Conservation (phyloP, 345 rosid species). For the Brassica nigra region DNA sequence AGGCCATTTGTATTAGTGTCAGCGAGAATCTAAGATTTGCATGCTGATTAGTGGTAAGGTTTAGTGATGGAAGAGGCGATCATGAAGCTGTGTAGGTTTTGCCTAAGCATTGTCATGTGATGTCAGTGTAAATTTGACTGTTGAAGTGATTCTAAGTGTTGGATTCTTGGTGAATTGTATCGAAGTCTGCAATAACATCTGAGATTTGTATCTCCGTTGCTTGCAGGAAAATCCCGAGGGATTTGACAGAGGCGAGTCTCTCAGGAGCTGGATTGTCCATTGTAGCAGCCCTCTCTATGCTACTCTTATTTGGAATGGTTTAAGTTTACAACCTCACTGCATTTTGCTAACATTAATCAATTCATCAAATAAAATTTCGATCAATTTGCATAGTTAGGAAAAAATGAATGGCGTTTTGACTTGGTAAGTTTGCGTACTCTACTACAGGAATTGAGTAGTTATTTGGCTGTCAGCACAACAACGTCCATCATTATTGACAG, state of each 20-base stretch:
- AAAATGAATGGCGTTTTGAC: conserved; percentile 6
- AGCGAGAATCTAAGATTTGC: background rate
- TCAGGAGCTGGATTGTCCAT: conserved; percentile 97
- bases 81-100: conserved; percentile 9
- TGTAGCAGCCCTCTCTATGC: conserved; percentile 79
- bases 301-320: conserved; percentile 99
- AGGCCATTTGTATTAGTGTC: background rate
- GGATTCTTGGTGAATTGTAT: background rate
- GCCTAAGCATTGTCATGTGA: conserved; percentile 21
- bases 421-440: conserved; percentile 1
- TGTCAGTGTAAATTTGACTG: background rate
- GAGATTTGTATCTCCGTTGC: conserved; percentile 11
- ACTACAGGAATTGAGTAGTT: conserved; percentile 78
- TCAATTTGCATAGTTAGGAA: background rate
- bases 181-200: background rate
- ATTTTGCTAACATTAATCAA: conserved; percentile 6
- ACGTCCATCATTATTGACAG: conserved; percentile 87
- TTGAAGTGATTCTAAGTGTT: conserved; percentile 4
- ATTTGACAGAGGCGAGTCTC: conserved; percentile 94
- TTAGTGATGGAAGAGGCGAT: conserved; percentile 2
- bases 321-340: conserved; percentile 20
- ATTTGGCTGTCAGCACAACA: conserved; percentile 74
- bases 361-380: too few species aligned
- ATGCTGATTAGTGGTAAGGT: conserved; percentile 13
- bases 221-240: conserved; percentile 97